Conservation (phyloP, 257 asterid genomes). For the Cinchona pubescens region DNA sequence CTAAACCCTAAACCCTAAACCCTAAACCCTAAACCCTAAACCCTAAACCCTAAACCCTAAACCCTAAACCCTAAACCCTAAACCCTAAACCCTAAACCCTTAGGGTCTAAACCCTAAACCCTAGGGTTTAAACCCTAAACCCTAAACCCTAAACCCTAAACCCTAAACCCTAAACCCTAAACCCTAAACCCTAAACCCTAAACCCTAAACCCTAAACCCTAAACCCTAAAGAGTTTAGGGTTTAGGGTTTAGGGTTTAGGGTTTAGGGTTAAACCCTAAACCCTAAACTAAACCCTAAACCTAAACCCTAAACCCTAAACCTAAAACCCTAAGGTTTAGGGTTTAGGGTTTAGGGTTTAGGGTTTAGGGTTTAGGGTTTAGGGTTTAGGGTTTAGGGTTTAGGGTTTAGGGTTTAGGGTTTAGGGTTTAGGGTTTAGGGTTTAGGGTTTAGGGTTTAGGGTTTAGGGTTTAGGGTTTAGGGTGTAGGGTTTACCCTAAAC, state of each 20-base stretch:
- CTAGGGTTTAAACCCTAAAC: constrained; percentile 24
- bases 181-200: constrained; percentile 27
- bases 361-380: neutral
- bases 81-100: constrained; percentile 26
- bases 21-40: constrained; percentile 23
- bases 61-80: constrained; percentile 25
- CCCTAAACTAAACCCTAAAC: constrained; percentile 14
- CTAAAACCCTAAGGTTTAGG: constrained; percentile 8
- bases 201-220: constrained; percentile 26
- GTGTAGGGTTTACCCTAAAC: neutral
- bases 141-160: constrained; percentile 24
- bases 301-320: constrained; percentile 11
- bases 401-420: neutral
- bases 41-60: constrained; percentile 28
- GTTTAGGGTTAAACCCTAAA: constrained; percentile 18
- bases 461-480: neutral
- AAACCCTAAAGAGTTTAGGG: constrained; percentile 16
- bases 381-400: neutral
- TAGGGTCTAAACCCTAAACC: constrained; percentile 15
- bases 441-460: neutral
- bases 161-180: constrained; percentile 22
- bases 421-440: neutral
- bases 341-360: neutral
- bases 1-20: constrained; percentile 24
- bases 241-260: constrained; percentile 12